Conservation (phyloP, 2,329 filamentous ascomycete genomes). For the Cytospora schulzeri region DNA sequence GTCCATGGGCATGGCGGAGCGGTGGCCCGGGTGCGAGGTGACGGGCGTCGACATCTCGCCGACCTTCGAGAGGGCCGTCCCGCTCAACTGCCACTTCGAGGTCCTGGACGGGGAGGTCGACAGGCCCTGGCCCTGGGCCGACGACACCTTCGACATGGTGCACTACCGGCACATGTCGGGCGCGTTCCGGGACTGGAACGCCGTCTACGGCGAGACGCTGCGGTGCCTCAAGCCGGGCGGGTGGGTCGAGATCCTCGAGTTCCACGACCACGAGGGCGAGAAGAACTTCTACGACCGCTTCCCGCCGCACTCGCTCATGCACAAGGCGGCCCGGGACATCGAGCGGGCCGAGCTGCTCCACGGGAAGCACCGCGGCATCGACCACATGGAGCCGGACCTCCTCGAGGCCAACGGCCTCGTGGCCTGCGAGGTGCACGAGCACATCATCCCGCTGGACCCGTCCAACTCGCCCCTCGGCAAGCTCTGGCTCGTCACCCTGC, state of each 20-base stretch:
- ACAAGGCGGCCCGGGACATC: slow-evolving; percentile 45
- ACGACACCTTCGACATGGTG: slow-evolving; percentile 57
- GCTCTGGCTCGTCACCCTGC: slow-evolving; percentile 55
- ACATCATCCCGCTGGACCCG: slow-evolving; percentile 50
- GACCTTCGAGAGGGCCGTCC: slow-evolving; percentile 58
- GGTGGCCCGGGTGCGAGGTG: slow-evolving; percentile 48
- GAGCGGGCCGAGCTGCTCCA: slow-evolving; percentile 46
- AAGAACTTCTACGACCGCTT: slow-evolving; percentile 44
- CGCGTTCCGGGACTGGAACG: slow-evolving; percentile 58
- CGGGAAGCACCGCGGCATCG: slow-evolving; percentile 48
- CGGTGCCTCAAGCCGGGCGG: slow-evolving; percentile 58
- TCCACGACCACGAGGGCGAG: slow-evolving; percentile 48
- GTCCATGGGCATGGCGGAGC: slow-evolving; percentile 50
- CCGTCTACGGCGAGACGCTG: slow-evolving; percentile 56
- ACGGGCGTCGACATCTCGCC: slow-evolving; percentile 62
- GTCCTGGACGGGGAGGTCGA: slow-evolving; percentile 59
- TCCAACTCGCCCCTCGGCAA: slow-evolving; percentile 51
- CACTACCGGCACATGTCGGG: slow-evolving; percentile 60
- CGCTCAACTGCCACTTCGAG: slow-evolving; percentile 62
- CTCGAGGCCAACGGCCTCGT: slow-evolving; percentile 54
- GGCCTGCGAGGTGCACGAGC: slow-evolving; percentile 51
- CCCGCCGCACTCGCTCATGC: slow-evolving; percentile 48
- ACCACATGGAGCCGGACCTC: slow-evolving; percentile 48
- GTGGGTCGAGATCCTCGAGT: slow-evolving; percentile 59
- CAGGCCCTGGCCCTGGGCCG: slow-evolving; percentile 59